phyloP scores from a whole-genome alignment of 1,284 basidiomycete genomes.

The Neolentinus lepideus region DNA sequence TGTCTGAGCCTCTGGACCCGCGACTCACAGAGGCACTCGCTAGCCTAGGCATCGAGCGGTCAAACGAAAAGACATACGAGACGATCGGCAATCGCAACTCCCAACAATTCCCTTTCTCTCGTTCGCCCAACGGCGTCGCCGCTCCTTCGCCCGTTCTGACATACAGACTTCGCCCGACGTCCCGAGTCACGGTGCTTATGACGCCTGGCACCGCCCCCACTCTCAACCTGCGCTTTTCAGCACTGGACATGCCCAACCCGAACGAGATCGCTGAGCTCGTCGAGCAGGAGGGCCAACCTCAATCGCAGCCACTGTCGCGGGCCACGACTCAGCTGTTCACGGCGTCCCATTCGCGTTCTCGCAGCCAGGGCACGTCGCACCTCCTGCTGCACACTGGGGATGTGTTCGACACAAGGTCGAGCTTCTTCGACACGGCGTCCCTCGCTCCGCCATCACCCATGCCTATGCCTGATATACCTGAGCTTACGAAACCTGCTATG shows the following conservation, averaged over 20 bases:
- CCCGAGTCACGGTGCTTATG: constrained; percentile 50
- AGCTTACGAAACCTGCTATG: background rate
- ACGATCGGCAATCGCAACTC: background rate
- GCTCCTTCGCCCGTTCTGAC: constrained; percentile 3
- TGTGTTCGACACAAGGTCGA: constrained; percentile 7
- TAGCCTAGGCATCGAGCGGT: background rate
- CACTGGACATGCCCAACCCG: constrained; percentile 37
- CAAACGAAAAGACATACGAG: background rate
- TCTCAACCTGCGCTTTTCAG: constrained; percentile 56
- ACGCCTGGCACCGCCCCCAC: constrained; percentile 43
- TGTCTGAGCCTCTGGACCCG: constrained; percentile 23
- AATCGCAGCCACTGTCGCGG: background rate
- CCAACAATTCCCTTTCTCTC: background rate
- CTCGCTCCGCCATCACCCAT: background rate
- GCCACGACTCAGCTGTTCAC: background rate
- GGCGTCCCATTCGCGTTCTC: background rate
- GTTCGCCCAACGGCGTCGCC: constrained; percentile 1
- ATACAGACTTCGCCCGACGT: constrained; percentile 3
- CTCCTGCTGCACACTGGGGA: background rate
- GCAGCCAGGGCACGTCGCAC: background rate
- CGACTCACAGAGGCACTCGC: constrained; percentile 15
- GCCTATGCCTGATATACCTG: background rate
- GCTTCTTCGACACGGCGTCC: background rate
- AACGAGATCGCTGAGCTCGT: background rate
- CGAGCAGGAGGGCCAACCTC: background rate